phyloP scores from a whole-genome alignment of 805 yeast species.

The Candida krabiensis region DNA sequence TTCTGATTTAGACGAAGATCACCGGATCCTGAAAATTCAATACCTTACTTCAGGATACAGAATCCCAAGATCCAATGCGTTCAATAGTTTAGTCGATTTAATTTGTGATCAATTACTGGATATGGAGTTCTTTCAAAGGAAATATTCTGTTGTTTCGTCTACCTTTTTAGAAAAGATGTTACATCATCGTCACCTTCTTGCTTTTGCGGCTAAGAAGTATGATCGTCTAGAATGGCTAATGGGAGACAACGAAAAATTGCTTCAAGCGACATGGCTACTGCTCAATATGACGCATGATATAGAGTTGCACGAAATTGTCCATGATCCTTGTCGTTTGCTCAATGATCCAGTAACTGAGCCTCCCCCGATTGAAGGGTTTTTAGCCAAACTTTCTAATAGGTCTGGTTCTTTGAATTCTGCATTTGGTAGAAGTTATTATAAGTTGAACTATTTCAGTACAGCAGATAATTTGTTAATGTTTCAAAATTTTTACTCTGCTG shows the following conservation, averaged over 20 bases:
- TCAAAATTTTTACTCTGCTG: conserved; percentile 51
- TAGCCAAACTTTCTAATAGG: conserved; percentile 54
- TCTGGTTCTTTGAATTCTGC: conserved; percentile 37
- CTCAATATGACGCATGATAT: conserved; percentile 48
- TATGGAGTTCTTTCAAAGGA: conserved; percentile 2
- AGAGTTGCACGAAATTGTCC: conserved; percentile 56
- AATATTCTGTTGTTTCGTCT: conserved; percentile 5
- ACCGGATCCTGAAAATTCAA: neutral
- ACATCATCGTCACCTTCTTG: conserved; percentile 26
- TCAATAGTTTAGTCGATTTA: conserved; percentile 40
- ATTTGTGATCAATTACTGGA: conserved; percentile 32
- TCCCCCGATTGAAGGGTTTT: conserved; percentile 76
- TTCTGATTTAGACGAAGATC: conserved; percentile 7
- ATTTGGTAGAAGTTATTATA: conserved; percentile 42
- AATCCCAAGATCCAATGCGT: conserved; percentile 25
- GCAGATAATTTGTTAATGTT: conserved; percentile 61
- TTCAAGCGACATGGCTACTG: conserved; percentile 45
- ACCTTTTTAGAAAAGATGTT: conserved; percentile 19
- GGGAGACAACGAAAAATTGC: conserved; percentile 41
- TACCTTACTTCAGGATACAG: conserved; percentile 24
- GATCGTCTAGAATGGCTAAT: conserved; percentile 75
- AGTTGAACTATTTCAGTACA: conserved; percentile 63
- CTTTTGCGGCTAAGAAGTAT: conserved; percentile 60
- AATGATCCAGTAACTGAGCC: conserved; percentile 53
- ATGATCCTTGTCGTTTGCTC: conserved; percentile 36